phyloP scores from a whole-genome alignment of 208 protist species.

The Zelonia costaricensis region DNA sequence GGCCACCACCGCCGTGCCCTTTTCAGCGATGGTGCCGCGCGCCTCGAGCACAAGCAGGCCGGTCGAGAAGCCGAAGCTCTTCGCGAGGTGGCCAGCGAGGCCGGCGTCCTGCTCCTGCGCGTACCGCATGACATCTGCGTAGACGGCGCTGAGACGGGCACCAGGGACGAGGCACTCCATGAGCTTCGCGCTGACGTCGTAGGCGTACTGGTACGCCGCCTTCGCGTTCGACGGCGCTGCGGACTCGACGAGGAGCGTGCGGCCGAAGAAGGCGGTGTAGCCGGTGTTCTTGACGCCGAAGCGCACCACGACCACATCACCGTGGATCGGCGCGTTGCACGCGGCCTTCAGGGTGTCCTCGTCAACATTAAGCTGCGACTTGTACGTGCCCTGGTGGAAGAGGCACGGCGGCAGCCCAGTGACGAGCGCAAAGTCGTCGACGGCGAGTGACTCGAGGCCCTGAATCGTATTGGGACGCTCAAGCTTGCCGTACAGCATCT shows the following conservation, averaged over 20 bases:
- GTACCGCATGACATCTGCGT: conserved; percentile 45
- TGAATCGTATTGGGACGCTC: conserved; percentile 71
- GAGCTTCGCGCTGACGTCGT: conserved; percentile 73
- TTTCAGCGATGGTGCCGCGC: conserved; percentile 80
- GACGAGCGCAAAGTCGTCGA: conserved; percentile 66
- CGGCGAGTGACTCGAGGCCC: conserved; percentile 64
- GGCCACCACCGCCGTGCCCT: conserved; percentile 57
- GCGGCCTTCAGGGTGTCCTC: conserved; percentile 31
- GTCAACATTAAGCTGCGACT: conserved; percentile 61
- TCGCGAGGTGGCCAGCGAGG: conserved; percentile 52
- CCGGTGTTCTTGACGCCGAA: conserved; percentile 78
- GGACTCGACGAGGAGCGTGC: conserved; percentile 75
- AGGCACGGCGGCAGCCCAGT: conserved; percentile 68
- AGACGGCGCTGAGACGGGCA: conserved; percentile 58
- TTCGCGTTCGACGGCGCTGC: conserved; percentile 61
- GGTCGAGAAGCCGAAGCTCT: conserved; percentile 80
- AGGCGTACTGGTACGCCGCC: conserved; percentile 77
- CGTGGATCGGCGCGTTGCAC: conserved; percentile 43
- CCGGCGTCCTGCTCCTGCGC: conserved; percentile 43
- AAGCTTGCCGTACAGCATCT: conserved; percentile 67
- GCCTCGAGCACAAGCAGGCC: conserved; percentile 82
- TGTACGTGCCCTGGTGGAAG: conserved; percentile 76
- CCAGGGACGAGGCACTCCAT: conserved; percentile 62
- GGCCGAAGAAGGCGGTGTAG: conserved; percentile 79
- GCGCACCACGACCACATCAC: conserved; percentile 76